Conservation (phyloP, 2,329 filamentous ascomycete genomes). For the Colletotrichum sp. region DNA sequence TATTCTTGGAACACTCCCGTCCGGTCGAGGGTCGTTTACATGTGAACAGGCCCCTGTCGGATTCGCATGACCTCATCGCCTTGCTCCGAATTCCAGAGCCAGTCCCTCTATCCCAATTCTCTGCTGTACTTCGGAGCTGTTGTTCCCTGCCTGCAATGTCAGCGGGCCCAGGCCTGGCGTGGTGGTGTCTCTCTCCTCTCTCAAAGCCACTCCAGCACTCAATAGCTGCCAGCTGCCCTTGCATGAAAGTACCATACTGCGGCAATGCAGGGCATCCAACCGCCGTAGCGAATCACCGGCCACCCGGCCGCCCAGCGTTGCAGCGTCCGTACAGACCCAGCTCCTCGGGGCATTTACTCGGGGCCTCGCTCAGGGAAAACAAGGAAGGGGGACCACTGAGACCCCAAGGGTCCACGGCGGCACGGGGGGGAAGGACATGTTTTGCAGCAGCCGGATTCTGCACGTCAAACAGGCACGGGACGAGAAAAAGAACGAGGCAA, state of each 20-base stretch:
- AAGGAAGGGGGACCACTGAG: background rate
- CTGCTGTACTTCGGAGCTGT: background rate
- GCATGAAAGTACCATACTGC: background rate
- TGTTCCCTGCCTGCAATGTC: background rate
- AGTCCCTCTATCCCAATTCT: too few relatives aligned
- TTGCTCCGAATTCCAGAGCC: background rate
- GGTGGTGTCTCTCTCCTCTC: background rate
- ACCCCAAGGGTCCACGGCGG: background rate
- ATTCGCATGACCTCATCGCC: background rate
- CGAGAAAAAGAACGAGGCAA: background rate
- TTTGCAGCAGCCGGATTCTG: background rate
- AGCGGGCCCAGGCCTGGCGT: background rate
- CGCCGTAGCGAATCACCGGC: background rate
- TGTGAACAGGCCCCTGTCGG: background rate
- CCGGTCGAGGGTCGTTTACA: background rate
- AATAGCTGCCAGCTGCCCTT: background rate
- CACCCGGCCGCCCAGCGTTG: background rate
- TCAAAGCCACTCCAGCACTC: background rate
- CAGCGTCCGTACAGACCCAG: background rate
- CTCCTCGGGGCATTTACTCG: background rate
- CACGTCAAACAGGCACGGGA: background rate
- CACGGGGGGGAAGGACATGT: background rate
- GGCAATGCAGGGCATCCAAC: background rate
- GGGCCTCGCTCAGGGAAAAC: background rate
- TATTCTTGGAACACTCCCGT: slow-evolving; percentile 6